Percentiles rank a stretch among this genome's conserved stretches.
Conservation (phyloP, 768 basidiomycete species). For the Leccinum truebloodii region DNA sequence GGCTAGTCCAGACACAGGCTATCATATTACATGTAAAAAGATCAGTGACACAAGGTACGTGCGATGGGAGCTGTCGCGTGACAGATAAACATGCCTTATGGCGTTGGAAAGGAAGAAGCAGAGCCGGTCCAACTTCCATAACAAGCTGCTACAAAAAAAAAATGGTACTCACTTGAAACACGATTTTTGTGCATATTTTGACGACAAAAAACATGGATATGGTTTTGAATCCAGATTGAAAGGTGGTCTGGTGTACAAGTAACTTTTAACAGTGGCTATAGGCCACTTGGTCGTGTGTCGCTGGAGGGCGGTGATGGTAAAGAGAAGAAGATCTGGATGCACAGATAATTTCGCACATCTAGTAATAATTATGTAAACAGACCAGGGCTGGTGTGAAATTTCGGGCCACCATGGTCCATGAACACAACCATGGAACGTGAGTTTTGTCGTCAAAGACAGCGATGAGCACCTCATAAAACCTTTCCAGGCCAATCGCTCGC, state of each 20-base stretch:
- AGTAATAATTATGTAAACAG: slow-evolving; percentile 37
- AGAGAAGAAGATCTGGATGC: slow-evolving; percentile 20
- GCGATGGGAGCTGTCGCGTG: slow-evolving; percentile 39
- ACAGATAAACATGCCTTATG: slow-evolving; percentile 34
- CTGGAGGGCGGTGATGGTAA: slow-evolving; percentile 36
- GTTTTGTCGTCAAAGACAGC: slow-evolving; percentile 8
- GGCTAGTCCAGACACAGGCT: slow-evolving; percentile 16
- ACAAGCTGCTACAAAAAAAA: slow-evolving; percentile 22
- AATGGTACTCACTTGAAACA: slow-evolving; percentile 30
- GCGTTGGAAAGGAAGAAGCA: slow-evolving; percentile 22
- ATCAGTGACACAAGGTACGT: slow-evolving; percentile 33
- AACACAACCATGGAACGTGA: slow-evolving; percentile 30
- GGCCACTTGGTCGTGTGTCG: slow-evolving; percentile 33
- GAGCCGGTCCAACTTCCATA: slow-evolving; percentile 28
- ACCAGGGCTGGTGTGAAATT: slow-evolving; percentile 10
- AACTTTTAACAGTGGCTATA: slow-evolving; percentile 25
- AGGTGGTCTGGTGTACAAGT: slow-evolving; percentile 16
- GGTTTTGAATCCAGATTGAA: slow-evolving; percentile 39
- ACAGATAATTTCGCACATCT: slow-evolving; percentile 18
- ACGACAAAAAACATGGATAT: slow-evolving; percentile 37
- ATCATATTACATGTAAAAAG: slow-evolving; percentile 41
- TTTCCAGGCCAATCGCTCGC: slow-evolving; percentile 57
- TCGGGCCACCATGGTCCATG: background rate
- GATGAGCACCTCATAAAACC: slow-evolving; percentile 5
- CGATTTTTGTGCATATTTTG: slow-evolving; percentile 41